phyloP scores from a whole-genome alignment of 2,329 filamentous ascomycete genomes.

The Aureobasidium musti region DNA sequence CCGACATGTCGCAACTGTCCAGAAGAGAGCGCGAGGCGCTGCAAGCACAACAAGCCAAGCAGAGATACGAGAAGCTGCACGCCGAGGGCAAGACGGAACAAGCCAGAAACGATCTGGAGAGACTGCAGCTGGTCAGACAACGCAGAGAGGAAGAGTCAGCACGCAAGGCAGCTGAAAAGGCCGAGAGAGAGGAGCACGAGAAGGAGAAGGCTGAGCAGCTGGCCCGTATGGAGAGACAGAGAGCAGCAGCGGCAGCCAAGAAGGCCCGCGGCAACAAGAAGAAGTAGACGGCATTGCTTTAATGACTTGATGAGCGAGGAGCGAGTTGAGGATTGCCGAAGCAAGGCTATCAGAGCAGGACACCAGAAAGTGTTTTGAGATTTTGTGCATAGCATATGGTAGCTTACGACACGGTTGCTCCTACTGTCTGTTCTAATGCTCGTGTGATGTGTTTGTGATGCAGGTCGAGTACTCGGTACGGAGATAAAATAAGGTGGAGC shows the following conservation, averaged over 20 bases:
- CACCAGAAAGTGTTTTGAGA: neutral
- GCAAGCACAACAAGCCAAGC: constrained; percentile 83
- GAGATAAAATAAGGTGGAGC: neutral
- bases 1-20: constrained; percentile 58
- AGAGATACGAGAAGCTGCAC: constrained; percentile 88
- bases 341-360: neutral
- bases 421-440: neutral
- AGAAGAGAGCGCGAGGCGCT: constrained; percentile 74
- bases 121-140: constrained; percentile 78
- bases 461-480: neutral
- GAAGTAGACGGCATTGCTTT: constrained; percentile 37
- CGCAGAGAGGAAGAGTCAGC: constrained; percentile 81
- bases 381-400: constrained; percentile 19
- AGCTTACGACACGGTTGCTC: constrained; percentile 13
- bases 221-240: constrained; percentile 52
- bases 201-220: constrained; percentile 56
- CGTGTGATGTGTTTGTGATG: neutral
- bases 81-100: constrained; percentile 96
- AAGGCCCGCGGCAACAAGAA: constrained; percentile 49
- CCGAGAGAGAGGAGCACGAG: constrained; percentile 57
- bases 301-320: constrained; percentile 15
- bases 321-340: neutral
- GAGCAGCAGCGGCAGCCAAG: constrained; percentile 43
- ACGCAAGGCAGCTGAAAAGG: constrained; percentile 69
- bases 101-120: constrained; percentile 83